Conservation (phyloP, 768 basidiomycete genomes). For the Tremella fuciformis region DNA sequence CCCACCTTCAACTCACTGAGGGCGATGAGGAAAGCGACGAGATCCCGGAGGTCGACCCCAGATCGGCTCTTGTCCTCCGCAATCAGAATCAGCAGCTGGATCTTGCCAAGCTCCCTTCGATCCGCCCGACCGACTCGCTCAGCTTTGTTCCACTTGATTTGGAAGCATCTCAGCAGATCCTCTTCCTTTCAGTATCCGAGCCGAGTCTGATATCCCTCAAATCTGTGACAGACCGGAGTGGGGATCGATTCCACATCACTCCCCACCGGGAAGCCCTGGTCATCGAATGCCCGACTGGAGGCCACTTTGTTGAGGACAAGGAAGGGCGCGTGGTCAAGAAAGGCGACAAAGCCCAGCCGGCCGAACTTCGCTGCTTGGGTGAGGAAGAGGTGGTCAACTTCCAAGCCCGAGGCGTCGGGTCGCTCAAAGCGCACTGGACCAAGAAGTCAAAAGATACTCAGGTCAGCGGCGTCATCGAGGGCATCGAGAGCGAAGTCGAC, state of each 20-base stretch:
- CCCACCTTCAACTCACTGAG: conserved; percentile 27
- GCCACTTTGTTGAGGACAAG: conserved; percentile 58
- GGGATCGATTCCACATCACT: conserved; percentile 68
- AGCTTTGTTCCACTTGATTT: conserved; percentile 55
- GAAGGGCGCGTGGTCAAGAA: conserved; percentile 57
- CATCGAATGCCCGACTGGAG: conserved; percentile 76
- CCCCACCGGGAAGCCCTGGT: conserved; percentile 64
- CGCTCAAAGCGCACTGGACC: conserved; percentile 40
- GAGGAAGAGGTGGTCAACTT: conserved; percentile 41
- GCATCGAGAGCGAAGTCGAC: conserved; percentile 38
- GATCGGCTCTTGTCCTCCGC: conserved; percentile 28
- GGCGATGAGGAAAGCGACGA: conserved; percentile 41
- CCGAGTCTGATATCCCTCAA: conserved; percentile 75
- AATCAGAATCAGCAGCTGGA: conserved; percentile 19
- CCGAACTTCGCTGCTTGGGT: conserved; percentile 47
- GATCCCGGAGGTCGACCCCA: conserved; percentile 22
- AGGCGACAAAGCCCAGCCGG: conserved; percentile 60
- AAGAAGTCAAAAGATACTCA: conserved; percentile 32
- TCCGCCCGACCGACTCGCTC: conserved; percentile 47
- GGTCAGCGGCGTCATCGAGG: conserved; percentile 40
- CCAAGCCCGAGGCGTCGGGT: conserved; percentile 42
- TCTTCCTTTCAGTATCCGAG: conserved; percentile 67
- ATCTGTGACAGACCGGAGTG: conserved; percentile 66
- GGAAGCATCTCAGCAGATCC: conserved; percentile 70
- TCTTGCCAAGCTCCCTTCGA: conserved; percentile 36